These are phyloP conservation scores for Coprinellus micaceus DNA, from an alignment of 768 basidiomycete species.

Conservation along the genomic window DNA sequence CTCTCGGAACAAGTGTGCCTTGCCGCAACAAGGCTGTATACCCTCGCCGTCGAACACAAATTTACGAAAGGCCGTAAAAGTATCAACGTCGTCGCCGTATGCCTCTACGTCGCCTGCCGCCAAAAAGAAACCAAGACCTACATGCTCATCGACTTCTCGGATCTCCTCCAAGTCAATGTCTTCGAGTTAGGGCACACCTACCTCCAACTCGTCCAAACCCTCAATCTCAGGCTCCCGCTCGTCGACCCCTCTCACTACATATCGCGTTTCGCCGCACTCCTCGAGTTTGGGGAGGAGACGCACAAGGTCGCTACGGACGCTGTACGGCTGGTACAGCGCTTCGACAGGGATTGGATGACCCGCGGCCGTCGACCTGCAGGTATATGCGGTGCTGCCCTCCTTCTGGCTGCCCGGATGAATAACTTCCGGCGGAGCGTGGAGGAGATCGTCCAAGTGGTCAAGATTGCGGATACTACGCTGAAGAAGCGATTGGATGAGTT, in stretches of 20 bases:
- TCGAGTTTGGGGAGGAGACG: conserved; percentile 95
- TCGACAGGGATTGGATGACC: conserved; percentile 97
- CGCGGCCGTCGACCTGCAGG: conserved; percentile 93
- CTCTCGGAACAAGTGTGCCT: conserved; percentile 78
- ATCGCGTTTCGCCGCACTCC: conserved; percentile 87
- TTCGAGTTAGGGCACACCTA: conserved; percentile 96
- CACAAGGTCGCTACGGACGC: conserved; percentile 91
- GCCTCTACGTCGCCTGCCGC: conserved; percentile 90
- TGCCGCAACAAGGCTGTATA: conserved; percentile 84
- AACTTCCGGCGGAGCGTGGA: conserved; percentile 91
- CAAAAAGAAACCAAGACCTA: conserved; percentile 88
- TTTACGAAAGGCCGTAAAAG: conserved; percentile 93
- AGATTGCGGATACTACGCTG: conserved; percentile 94
- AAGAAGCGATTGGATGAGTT: conserved; percentile 95
- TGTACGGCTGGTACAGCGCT: conserved; percentile 81
- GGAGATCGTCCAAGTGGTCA: conserved; percentile 98
- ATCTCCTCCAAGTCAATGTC: conserved; percentile 88
- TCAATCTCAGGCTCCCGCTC: conserved; percentile 80
- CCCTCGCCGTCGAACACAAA: conserved; percentile 88
- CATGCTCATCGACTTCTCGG: conserved; percentile 99
- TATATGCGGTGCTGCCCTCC: conserved; percentile 92
- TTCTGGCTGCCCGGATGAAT: conserved; percentile 97
- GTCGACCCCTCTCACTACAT: conserved; percentile 98
- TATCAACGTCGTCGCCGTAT: conserved; percentile 92
- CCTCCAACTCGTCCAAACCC: conserved; percentile 85